Base-by-base conservation (phyloP, 1,284 basidiomycete species). In the Mycena sp. region DNA sequence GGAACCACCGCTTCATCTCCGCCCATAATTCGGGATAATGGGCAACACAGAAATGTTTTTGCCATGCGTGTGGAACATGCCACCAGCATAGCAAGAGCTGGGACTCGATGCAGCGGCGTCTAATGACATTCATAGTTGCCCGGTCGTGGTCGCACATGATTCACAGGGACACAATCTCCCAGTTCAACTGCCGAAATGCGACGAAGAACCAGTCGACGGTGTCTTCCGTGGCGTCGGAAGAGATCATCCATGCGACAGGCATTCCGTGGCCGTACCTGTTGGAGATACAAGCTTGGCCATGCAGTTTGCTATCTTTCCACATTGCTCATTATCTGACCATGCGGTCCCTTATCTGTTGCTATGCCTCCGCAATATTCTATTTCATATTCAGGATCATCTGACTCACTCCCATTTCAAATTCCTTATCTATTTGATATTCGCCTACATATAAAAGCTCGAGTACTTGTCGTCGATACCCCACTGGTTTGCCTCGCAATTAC, bases 241-340 rank as follows among this genome's bases (percentile, higher is more conserved):
- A 55, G 21, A 72, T 45, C 72, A 72, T 70, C 66, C 67, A 72
- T 5, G 71, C 67, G 46, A 60, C 53, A 3, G 73, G 70, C 61
- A 69, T 40, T 4, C 59, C 69, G 44, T 70, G 69, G 16, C 66
- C 71, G 53, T 64, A 68, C 12, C 56, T n/a, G 45, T 70, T 69
- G 6, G n/a, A n/a, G n/a, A n/a, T n/a, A n/a, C n/a, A n/a, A n/a
- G n/a, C n/a, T n/a, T n/a, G n/a, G n/a, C n/a, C n/a, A n/a, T n/a
- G n/a, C n/a, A n/a, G n/a, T n/a, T n/a, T n/a, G n/a, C 45, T n/a
- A 17, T 37, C 32, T 37, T 37, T 9, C 43, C 43, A 26, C 17
- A 23, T 45, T 21, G 43, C 21, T 45, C 23, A 14, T 45, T 26
- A 26, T 45, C 21, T 45, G 6, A 43, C 41, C 43, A 45, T 45